These are phyloP conservation scores for Chiua virens DNA, from an alignment of 768 basidiomycete species.

Conservation along the genomic window DNA sequence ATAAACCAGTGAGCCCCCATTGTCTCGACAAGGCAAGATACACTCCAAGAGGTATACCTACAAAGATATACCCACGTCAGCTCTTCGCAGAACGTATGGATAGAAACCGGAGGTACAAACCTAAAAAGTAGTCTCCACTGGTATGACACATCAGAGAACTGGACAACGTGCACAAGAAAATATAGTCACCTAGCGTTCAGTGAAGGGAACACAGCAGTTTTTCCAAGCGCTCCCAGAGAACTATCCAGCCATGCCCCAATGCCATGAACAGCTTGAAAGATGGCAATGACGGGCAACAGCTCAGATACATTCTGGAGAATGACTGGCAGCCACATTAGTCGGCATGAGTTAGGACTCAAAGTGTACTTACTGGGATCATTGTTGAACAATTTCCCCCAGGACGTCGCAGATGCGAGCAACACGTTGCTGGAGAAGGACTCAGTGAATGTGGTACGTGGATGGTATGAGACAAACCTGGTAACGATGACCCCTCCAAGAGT, in stretches of 20 bases:
- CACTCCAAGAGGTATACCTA: constrained; percentile 35
- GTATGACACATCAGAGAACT: constrained; percentile 1
- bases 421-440: constrained; percentile 30
- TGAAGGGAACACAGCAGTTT: constrained; percentile 20
- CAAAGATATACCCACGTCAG: background rate
- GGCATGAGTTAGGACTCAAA: background rate
- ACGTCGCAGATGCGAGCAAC: constrained; percentile 44
- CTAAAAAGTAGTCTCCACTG: constrained; percentile 22
- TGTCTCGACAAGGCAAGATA: constrained; percentile 18
- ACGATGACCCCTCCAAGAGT: constrained; percentile 16
- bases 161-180: background rate
- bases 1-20: constrained; percentile 28
- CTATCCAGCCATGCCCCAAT: constrained; percentile 21
- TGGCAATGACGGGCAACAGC: constrained; percentile 47
- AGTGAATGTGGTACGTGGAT: background rate
- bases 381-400: constrained; percentile 63
- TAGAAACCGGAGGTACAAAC: constrained; percentile 27
- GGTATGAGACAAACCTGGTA: constrained; percentile 3
- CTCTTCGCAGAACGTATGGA: background rate
- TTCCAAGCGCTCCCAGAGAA: constrained; percentile 20
- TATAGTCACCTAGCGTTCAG: constrained; percentile 20
- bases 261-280: constrained; percentile 24
- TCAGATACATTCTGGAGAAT: constrained; percentile 43
- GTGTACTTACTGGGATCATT: constrained; percentile 41
- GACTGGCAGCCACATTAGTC: constrained; percentile 30